Evolutionary conservation across 192 early-diverging fungal genomes (phyloP), one percentile per base, ranked within the genome.

Genomic region (Globomyces pollinis-pini): DNA sequence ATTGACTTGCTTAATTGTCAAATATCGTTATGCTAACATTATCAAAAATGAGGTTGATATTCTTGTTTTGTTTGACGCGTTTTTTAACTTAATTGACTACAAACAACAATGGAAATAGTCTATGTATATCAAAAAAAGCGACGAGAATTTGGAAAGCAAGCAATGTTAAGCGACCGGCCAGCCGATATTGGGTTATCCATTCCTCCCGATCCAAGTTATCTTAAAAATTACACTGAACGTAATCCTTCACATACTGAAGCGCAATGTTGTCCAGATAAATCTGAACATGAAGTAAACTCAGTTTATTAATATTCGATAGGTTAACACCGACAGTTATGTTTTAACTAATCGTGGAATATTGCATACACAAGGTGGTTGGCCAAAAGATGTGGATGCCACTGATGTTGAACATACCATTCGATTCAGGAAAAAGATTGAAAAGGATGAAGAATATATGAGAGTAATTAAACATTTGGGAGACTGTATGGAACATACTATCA

Each of bases 331-430:
- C 56, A 69, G 65, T 29, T 66, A 75, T 49, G 59, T 61, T 13
- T 55, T 82, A 36, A 61, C 66, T 29, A 81, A 72, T 55, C 50
- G 71, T 21, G 80, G 80, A 6, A 81, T 82, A 38, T 51, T 77
- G 42, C 81, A 83, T 55, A 49, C 61, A 1, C 73, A 83, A 57
- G 81, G 81, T 24, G 81, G 81, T 6, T 83, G 81, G 81, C 81
- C 81, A 32, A 82, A 82, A 54, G 81, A 83, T 61, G 81, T 83
- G 2, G 81, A 83, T 58, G 42, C 72, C 11, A 72, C 63, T 8
- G 81, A 83, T 51, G 79, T 80, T 1, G 81, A 83, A 62, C 81
- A 83, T 47, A 83, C 79, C 13, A 77, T 82, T 49, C 70, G 81
- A 28, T 83, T 74, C 59, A 66, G 80, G 20, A 82, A 82, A 45